phyloP scores from a whole-genome alignment of 2,329 filamentous ascomycete species.

The Cladophialophora psammophila region DNA sequence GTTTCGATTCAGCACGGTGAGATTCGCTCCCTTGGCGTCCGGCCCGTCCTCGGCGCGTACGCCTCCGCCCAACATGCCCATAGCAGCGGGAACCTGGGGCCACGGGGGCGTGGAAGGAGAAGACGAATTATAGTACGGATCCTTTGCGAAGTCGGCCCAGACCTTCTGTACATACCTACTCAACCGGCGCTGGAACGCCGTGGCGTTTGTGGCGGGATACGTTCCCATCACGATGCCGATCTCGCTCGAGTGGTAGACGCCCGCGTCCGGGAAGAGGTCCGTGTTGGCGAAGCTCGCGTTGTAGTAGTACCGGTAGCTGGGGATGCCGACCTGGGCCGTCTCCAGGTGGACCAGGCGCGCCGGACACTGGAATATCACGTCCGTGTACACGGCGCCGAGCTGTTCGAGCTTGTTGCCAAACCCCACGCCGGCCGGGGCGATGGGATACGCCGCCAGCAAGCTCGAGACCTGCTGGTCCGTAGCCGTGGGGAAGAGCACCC shows the following conservation, averaged over 20 bases:
- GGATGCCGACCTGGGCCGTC: conserved; percentile 31
- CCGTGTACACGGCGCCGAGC: conserved; percentile 20
- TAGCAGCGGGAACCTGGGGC: conserved; percentile 18
- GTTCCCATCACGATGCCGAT: conserved; percentile 45
- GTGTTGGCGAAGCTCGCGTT: conserved; percentile 43
- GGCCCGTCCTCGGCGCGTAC: conserved; percentile 7
- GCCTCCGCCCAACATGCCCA: conserved; percentile 6
- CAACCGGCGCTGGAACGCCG: conserved; percentile 35
- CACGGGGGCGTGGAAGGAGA: not conserved
- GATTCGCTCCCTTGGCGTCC: conserved; percentile 3
- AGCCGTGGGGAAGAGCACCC: conserved; percentile 17
- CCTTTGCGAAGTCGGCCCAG: conserved; percentile 43
- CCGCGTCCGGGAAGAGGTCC: conserved; percentile 35
- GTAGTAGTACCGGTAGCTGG: conserved; percentile 44
- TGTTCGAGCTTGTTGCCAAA: conserved; percentile 10
- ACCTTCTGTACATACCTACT: conserved; percentile 41
- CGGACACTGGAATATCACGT: conserved; percentile 27
- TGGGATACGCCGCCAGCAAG: conserved; percentile 29
- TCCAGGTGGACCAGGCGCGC: conserved; percentile 35
- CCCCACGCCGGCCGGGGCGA: not conserved
- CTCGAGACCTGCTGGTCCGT: conserved; percentile 20
- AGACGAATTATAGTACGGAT: conserved; percentile 34
- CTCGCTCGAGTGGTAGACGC: conserved; percentile 48
- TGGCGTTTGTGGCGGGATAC: conserved; percentile 38
- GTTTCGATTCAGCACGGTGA: conserved; percentile 10